Evolutionary conservation across 2,329 filamentous ascomycete species (phyloP).

Genomic region (Venturia carpophila): DNA sequence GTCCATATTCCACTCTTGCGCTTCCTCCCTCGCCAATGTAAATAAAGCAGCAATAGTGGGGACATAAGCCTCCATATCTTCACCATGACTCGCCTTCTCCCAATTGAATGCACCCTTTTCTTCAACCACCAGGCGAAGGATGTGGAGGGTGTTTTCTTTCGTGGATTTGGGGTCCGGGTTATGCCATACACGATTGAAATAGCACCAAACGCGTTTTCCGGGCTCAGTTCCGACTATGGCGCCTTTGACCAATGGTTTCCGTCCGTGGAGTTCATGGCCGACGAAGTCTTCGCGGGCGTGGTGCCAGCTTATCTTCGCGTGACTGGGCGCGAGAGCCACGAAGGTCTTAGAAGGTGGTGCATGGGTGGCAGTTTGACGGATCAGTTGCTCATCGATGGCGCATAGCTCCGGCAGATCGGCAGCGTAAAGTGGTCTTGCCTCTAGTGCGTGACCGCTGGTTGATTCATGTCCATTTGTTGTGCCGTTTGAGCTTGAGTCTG

Average conservation of each 20-base stretch:
- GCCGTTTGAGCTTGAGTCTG: constrained; percentile 26
- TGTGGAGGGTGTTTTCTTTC: constrained; percentile 60
- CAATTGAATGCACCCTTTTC: constrained; percentile 15
- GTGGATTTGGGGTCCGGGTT: constrained; percentile 46
- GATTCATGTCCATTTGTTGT: background rate
- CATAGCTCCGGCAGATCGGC: constrained; percentile 56
- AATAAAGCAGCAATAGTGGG: constrained; percentile 56
- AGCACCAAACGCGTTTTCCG: constrained; percentile 59
- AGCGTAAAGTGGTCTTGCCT: constrained; percentile 45
- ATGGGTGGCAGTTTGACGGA: constrained; percentile 47
- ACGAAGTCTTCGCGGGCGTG: constrained; percentile 76
- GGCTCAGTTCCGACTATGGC: constrained; percentile 51
- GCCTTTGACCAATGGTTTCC: constrained; percentile 56
- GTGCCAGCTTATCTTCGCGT: constrained; percentile 66
- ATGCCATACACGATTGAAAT: constrained; percentile 61
- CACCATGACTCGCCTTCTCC: constrained; percentile 24
- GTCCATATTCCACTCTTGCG: constrained; percentile 60
- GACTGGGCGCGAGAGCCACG: constrained; percentile 62
- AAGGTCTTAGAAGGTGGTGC: constrained; percentile 38
- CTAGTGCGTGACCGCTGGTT: constrained; percentile 18
- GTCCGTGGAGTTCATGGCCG: constrained; percentile 52
- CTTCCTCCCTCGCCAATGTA: constrained; percentile 59
- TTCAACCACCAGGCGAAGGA: constrained; percentile 62
- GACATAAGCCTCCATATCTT: constrained; percentile 41
- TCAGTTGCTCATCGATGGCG: constrained; percentile 53